Evolutionary conservation across 768 basidiomycete species (phyloP), one percentile per base, ranked within the genome.

Genomic region (Serendipita indica): DNA sequence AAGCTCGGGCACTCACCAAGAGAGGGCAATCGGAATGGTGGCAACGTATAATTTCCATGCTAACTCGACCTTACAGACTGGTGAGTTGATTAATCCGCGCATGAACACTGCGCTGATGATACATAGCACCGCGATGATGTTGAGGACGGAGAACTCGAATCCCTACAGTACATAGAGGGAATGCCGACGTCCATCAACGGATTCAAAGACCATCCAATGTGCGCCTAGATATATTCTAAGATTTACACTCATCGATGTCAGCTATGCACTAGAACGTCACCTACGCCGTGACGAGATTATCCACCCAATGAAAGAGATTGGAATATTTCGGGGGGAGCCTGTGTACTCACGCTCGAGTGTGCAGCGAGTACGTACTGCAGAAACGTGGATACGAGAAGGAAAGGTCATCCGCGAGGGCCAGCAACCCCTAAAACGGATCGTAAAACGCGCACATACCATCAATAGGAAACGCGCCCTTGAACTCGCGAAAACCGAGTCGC

Each of bases 131-230:
- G 96, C 61, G 94, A 98, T 68, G 89, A 94, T 63, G 68, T 87
- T 3, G 96, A 99, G 71, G 91, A 97, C 64, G 86, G 88, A 25
- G 90, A 96, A 69, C 73, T 99, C 22, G 75, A 86, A 60, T 73
- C 73, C 0, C 80, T 80, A 60, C 86, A 89, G 67, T 69, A 87
- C 67, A 83, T 77, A 46, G 93, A 94, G 71, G 90, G 85, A 25
- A 96, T 99, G 91, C 96, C 96, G 0, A 84, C 82, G 16, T 84
- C 85, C 10, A 76, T 98, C 58, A 74, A 78, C 28, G 96, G 91
- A 1, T 98, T 98, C 79, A 97, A 98, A 69, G 85, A 89, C 65
- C 96, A 99, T 71, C 91, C 93, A 3, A 67, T 94, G 85, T 94
- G 65, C 56, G 28, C 43, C 35, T 62, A 18, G n/a, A 22, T 52